These are phyloP conservation scores for Lactarius indigo DNA, from an alignment of 768 basidiomycete genomes.

Conservation along the genomic window DNA sequence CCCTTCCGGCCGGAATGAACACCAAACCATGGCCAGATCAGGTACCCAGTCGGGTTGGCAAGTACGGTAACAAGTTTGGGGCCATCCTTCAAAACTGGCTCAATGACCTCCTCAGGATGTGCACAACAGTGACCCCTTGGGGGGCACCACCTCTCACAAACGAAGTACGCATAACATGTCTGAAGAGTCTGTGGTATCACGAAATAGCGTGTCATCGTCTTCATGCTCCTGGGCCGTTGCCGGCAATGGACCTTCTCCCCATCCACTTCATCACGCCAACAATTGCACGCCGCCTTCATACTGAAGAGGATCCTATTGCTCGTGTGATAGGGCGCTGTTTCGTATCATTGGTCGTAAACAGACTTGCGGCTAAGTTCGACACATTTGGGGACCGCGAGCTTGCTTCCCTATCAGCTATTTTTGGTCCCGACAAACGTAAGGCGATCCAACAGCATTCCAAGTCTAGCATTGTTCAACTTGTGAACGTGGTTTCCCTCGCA, in stretches of 20 bases:
- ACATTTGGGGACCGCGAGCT: background rate
- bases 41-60: no score
- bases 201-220: background rate
- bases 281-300: background rate
- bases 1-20: no score
- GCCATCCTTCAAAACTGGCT: background rate
- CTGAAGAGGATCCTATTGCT: background rate
- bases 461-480: background rate
- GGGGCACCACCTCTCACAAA: background rate
- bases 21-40: no score
- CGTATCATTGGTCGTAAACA: background rate
- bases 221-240: background rate
- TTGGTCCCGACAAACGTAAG: background rate
- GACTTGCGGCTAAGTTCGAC: background rate
- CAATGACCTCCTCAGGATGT: background rate
- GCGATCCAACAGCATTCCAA: background rate
- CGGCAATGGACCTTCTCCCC: background rate
- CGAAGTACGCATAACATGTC: no score
- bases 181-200: background rate
- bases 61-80: no score
- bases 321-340: background rate
- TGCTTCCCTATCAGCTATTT: background rate
- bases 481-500: background rate
- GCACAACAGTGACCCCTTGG: background rate
- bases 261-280: background rate